Evolutionary conservation across 805 yeast genomes (phyloP).

Genomic region (Saccharomycopsis amapae): DNA sequence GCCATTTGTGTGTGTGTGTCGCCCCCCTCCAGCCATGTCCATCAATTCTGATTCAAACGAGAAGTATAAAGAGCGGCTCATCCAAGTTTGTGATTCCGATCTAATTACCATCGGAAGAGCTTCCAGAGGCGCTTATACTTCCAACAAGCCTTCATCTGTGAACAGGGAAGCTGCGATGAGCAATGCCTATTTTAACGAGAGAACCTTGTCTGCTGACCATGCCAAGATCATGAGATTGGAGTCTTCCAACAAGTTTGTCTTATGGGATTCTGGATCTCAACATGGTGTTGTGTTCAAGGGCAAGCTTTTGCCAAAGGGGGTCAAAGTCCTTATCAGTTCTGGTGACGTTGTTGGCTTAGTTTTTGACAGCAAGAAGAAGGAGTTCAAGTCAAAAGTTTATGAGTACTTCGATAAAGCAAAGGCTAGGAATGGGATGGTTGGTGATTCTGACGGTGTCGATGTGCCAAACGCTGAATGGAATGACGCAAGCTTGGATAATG

Average conservation of each 20-base stretch:
- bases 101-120: conserved; percentile 15
- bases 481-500: conserved; percentile 9
- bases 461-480: conserved; percentile 4
- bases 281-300: conserved; percentile 20
- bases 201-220: conserved; percentile 20
- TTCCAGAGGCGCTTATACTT: neutral
- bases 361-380: conserved; percentile 5
- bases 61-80: conserved; percentile 17
- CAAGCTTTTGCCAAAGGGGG: conserved; percentile 17
- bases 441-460: neutral
- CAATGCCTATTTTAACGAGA: conserved; percentile 17
- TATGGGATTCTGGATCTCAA: conserved; percentile 21
- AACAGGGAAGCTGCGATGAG: conserved; percentile 6
- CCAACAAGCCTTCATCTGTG: neutral
- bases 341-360: conserved; percentile 17
- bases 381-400: neutral
- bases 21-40: no score
- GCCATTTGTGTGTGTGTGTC: no score
- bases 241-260: conserved; percentile 3
- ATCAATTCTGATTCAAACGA: no score
- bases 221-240: conserved; percentile 7
- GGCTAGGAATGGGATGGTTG: neutral
- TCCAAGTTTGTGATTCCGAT: conserved; percentile 8
- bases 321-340: conserved; percentile 7
- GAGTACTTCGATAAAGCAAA: neutral